These are phyloP conservation scores for Trichophyton equinum DNA, from an alignment of 2,329 filamentous ascomycete genomes.

Conservation along the genomic window DNA sequence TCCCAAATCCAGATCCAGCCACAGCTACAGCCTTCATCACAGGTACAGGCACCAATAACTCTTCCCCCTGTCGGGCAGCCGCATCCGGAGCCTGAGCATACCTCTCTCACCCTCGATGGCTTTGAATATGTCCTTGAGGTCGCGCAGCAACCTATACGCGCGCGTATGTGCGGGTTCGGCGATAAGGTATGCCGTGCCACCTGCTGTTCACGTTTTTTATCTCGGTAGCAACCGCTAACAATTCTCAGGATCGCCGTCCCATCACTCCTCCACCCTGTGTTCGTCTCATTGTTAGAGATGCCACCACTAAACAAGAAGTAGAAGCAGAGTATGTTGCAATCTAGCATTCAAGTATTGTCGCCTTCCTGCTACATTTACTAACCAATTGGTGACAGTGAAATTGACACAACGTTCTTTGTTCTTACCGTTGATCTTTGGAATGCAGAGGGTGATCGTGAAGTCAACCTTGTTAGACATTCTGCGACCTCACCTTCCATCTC, in stretches of 20 bases:
- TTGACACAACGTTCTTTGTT: constrained; percentile 56
- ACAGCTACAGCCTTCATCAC: background rate
- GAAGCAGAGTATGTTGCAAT: constrained; percentile 57
- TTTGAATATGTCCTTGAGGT: constrained; percentile 52
- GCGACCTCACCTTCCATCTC: constrained; percentile 63
- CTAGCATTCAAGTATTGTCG: background rate
- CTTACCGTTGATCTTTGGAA: constrained; percentile 59
- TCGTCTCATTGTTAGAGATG: constrained; percentile 65
- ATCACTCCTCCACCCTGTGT: constrained; percentile 95
- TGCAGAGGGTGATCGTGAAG: constrained; percentile 47
- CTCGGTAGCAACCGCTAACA: background rate
- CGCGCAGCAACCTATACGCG: constrained; percentile 80
- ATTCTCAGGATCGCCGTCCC: constrained; percentile 67
- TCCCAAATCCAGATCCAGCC: background rate
- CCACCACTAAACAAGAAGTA: constrained; percentile 62
- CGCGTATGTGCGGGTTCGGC: constrained; percentile 97
- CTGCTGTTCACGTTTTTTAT: background rate
- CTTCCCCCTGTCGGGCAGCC: background rate
- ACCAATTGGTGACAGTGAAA: constrained; percentile 36
- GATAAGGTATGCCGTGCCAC: constrained; percentile 57
- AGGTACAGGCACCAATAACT: background rate
- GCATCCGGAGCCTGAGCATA: background rate
- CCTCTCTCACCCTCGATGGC: background rate
- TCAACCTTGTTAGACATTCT: constrained; percentile 56
- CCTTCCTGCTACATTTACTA: background rate